These are phyloP conservation scores for Trypanosomatidae sp. DNA, from an alignment of 208 protist species.

Conservation along the genomic window DNA sequence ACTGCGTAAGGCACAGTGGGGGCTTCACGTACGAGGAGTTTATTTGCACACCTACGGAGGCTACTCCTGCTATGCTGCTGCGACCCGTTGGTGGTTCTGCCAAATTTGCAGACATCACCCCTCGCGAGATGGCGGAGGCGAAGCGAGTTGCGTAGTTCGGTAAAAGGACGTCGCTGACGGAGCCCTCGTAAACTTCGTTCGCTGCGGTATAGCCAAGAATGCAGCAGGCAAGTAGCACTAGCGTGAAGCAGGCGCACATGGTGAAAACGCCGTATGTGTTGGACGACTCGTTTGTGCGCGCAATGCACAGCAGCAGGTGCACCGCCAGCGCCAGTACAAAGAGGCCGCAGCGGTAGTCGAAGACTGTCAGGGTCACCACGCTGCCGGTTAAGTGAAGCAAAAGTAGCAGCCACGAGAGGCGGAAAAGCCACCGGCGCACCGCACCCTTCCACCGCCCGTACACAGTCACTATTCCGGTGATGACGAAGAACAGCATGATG, in stretches of 20 bases:
- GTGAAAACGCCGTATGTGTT: slow-evolving; percentile 54
- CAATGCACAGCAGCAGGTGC: slow-evolving; percentile 46
- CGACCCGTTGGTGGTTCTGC: not conserved
- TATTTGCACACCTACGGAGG: not conserved
- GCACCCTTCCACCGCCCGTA: slow-evolving; percentile 42
- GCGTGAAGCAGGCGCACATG: slow-evolving; percentile 25
- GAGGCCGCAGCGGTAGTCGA: slow-evolving; percentile 54
- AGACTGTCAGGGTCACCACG: slow-evolving; percentile 40
- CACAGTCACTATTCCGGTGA: slow-evolving; percentile 39
- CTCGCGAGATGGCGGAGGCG: slow-evolving; percentile 1
- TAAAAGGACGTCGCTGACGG: slow-evolving; percentile 29
- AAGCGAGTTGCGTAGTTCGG: slow-evolving; percentile 34
- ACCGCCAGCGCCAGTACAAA: slow-evolving; percentile 54
- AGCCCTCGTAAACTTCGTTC: slow-evolving; percentile 24
- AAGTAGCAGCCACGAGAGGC: slow-evolving; percentile 40
- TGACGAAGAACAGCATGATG: slow-evolving; percentile 40
- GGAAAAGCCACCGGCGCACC: slow-evolving; percentile 45
- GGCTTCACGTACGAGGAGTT: slow-evolving; percentile 1
- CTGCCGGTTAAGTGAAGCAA: slow-evolving; percentile 48
- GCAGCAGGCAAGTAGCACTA: slow-evolving; percentile 51
- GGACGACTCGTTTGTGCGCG: slow-evolving; percentile 45
- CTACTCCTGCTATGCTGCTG: not conserved
- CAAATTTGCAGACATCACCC: not conserved
- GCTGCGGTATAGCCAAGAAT: slow-evolving; percentile 38
- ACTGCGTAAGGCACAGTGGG: slow-evolving; percentile 43